Evolutionary conservation across 139 green algal genomes (phyloP).

Genomic region (Chlamydomonas schloesseri): DNA sequence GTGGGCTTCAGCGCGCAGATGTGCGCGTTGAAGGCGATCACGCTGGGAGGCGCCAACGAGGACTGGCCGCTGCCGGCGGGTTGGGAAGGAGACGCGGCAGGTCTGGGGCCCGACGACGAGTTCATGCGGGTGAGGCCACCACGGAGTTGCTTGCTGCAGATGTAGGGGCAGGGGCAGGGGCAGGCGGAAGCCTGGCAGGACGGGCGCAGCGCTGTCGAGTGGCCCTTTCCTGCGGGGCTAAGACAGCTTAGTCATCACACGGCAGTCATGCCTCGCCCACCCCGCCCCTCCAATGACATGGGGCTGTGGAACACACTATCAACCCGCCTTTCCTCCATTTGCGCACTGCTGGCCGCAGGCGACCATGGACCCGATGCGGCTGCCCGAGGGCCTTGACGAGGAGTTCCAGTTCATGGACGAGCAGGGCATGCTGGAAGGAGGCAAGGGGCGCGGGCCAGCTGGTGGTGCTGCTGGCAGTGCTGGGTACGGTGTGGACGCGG

Average conservation of each 20-base stretch:
- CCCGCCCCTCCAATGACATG: too few relatives aligned
- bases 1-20: conserved; percentile 82
- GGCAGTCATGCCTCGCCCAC: too few relatives aligned
- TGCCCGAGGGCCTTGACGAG: conserved; percentile 64
- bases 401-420: conserved; percentile 67
- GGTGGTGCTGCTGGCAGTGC: not conserved
- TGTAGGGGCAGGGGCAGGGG: not conserved
- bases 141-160: too few relatives aligned
- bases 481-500: not conserved
- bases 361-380: conserved; percentile 67
- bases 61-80: conserved; percentile 72
- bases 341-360: conserved; percentile 40
- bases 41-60: conserved; percentile 78
- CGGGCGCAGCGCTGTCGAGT: too few relatives aligned
- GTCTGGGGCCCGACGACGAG: too few relatives aligned
- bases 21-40: conserved; percentile 66
- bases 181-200: too few relatives aligned
- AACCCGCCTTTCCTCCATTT: too few relatives aligned
- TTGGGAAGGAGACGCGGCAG: too few relatives aligned
- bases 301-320: too few relatives aligned
- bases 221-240: too few relatives aligned
- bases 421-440: not conserved
- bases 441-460: not conserved
- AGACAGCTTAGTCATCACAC: too few relatives aligned
- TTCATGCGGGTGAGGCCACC: too few relatives aligned